A percentile compares a stretch with the other conserved stretches of the same genome.
phyloP scores from a whole-genome alignment of 2,329 filamentous ascomycete genomes.

The Penicillium sp. region DNA sequence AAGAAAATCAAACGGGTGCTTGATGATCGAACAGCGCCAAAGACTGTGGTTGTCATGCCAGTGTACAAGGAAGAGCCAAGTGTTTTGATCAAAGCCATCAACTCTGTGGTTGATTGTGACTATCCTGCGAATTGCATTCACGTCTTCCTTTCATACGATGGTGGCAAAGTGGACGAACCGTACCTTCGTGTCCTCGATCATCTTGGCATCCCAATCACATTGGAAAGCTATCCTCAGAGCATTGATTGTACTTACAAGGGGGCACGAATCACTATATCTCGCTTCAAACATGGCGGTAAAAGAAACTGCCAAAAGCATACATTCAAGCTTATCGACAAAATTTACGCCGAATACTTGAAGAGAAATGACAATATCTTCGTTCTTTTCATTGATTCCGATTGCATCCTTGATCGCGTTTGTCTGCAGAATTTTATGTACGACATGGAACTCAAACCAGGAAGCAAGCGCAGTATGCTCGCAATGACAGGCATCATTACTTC shows the following conservation, averaged over 20 bases:
- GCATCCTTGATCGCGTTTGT: slow-evolving; percentile 85
- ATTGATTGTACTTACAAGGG: slow-evolving; percentile 85
- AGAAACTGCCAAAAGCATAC: slow-evolving; percentile 90
- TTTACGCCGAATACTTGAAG: slow-evolving; percentile 83
- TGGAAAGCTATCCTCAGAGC: slow-evolving; percentile 78
- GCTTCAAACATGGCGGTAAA: slow-evolving; percentile 92
- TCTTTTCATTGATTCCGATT: slow-evolving; percentile 96
- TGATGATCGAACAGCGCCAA: slow-evolving; percentile 82
- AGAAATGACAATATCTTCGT: slow-evolving; percentile 91
- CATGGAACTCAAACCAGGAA: slow-evolving; percentile 95
- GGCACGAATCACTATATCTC: slow-evolving; percentile 82
- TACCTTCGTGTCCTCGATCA: slow-evolving; percentile 83
- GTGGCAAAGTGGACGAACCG: slow-evolving; percentile 81
- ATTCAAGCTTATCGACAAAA: slow-evolving; percentile 87
- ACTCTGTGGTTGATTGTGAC: slow-evolving; percentile 90
- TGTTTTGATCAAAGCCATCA: slow-evolving; percentile 77
- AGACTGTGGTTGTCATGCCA: slow-evolving; percentile 95
- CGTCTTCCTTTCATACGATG: slow-evolving; percentile 93
- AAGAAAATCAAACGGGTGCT: slow-evolving; percentile 81
- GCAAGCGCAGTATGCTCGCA: slow-evolving; percentile 86
- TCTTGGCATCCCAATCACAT: slow-evolving; percentile 70
- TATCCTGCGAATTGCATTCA: slow-evolving; percentile 91
- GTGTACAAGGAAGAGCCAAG: slow-evolving; percentile 91
- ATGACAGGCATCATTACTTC: slow-evolving; percentile 98
- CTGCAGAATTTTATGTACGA: slow-evolving; percentile 98